A percentile compares a stretch with the other conserved stretches of the same genome.
Conservation (phyloP, 176 grass and related monocot species). For the Musa itinerans region DNA sequence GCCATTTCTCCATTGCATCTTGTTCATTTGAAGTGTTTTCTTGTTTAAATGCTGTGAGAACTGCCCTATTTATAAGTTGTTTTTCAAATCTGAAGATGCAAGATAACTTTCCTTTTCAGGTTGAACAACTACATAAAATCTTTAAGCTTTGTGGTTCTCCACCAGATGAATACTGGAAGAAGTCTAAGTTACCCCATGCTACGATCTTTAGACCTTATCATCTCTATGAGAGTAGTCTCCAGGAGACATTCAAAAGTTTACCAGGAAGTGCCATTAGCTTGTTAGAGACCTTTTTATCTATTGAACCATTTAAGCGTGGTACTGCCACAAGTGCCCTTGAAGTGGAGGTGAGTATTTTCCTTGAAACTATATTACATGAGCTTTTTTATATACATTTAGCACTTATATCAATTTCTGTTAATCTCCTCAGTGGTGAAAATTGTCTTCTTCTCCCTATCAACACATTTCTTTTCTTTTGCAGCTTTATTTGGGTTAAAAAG, state of each 20-base stretch:
- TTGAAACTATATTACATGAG: slow-evolving; percentile 4
- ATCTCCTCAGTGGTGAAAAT: no score
- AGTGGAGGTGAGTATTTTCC: slow-evolving; percentile 49
- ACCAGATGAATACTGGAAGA: slow-evolving; percentile 85
- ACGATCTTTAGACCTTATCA: slow-evolving; percentile 71
- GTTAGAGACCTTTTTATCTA: slow-evolving; percentile 66
- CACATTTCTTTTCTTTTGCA: no score
- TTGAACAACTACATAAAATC: slow-evolving; percentile 94
- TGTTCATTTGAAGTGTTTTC: no score
- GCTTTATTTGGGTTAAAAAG: no score
- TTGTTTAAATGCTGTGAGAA: no score
- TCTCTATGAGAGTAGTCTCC: slow-evolving; percentile 61
- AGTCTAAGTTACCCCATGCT: slow-evolving; percentile 70
- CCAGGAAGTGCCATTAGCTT: slow-evolving; percentile 57
- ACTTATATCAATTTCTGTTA: no score
- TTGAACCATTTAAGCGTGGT: slow-evolving; percentile 79
- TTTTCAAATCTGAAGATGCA: neutral
- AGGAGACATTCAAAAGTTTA: slow-evolving; percentile 48
- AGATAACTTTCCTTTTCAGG: slow-evolving; percentile 28
- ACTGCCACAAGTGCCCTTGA: slow-evolving; percentile 51
- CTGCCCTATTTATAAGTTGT: neutral
- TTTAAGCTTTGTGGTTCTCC: slow-evolving; percentile 96
- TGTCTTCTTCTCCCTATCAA: no score
- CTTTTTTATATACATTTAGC: no score
- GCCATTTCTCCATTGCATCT: no score